Evolutionary conservation across 2,329 filamentous ascomycete species (phyloP).

Genomic region (Aspergillus sp.): DNA sequence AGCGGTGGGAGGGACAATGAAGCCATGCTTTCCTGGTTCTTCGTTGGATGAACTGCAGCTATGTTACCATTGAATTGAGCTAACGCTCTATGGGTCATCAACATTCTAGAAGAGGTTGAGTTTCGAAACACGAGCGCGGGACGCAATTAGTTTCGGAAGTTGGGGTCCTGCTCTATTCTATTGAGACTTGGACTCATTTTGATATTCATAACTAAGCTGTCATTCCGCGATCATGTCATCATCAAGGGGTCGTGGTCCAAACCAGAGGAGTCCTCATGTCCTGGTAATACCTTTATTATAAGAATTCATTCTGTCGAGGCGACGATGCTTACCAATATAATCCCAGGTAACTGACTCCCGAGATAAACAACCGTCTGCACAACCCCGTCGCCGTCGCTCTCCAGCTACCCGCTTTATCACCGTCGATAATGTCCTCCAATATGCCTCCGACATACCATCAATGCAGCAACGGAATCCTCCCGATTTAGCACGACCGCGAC

Average conservation of each 20-base stretch:
- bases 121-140: neutral
- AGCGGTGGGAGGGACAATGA: conserved; percentile 10
- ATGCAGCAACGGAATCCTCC: conserved; percentile 77
- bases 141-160: neutral
- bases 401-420: conserved; percentile 70
- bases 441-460: conserved; percentile 91
- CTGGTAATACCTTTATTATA: conserved; percentile 33
- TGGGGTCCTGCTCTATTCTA: neutral
- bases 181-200: neutral
- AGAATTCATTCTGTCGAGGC: neutral
- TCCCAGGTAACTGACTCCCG: conserved; percentile 46
- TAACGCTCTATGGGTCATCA: neutral
- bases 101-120: neutral
- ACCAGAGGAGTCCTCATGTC: conserved; percentile 46
- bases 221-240: conserved; percentile 24
- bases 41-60: neutral
- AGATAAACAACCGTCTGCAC: conserved; percentile 34
- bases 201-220: neutral
- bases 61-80: neutral
- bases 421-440: conserved; percentile 92
- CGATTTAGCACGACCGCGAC: conserved; percentile 34
- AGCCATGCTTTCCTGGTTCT: neutral
- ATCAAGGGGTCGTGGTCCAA: conserved; percentile 30
- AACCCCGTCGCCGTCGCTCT: conserved; percentile 31
- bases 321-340: neutral